Base-by-base conservation (phyloP, 2,329 filamentous ascomycete genomes). In the Nemania serpens region DNA sequence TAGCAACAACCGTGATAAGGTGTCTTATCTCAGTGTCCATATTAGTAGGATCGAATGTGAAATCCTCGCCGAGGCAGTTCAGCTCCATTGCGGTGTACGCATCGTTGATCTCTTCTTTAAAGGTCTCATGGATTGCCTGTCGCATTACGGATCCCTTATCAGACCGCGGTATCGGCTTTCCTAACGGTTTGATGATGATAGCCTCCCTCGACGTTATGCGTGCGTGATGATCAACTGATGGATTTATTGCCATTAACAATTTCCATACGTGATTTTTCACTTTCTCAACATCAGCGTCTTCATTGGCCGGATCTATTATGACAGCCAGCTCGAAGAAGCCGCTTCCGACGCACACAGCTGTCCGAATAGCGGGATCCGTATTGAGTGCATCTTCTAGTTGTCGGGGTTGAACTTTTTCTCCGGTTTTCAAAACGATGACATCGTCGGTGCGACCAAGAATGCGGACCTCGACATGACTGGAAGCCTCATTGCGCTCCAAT, bases 371-470 rank as follows among this genome's bases (percentile, higher is more conserved):
- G 9, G 54, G 10, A 15, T 61, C 59, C 11, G 25, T 29, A 10
- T 53, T 58, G 5, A 68, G 55, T 0, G 22, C 13, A 25, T 56
- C 41, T 46, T 68, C 66, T 10, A 68, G 25, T 15, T 55, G 51
- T n/a, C 42, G 60, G 5, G 66, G 62, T 29, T 57, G 47, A 3
- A 68, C 55, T 42, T 68, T 68, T 37, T 68, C 66, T 36, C 66
- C 66, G 0, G 64, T 68, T 54, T 62, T 62, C n/a, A 66, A 47
- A 12, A 65, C 61, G 11, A 68, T 62, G 11, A 68, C 55, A 42
- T 68, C 66, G 37, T 78, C 77, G 18, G 69, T 70, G 6, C 77
- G 67, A 0, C 76, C 76, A 7, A 75, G 57, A 29, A 70, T 36
- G 59, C 70, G 58, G 68, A 71, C 34, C 70, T 73, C 39, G 55